phyloP scores from a whole-genome alignment of 768 basidiomycete species.

The Leccinum disarticulatum region DNA sequence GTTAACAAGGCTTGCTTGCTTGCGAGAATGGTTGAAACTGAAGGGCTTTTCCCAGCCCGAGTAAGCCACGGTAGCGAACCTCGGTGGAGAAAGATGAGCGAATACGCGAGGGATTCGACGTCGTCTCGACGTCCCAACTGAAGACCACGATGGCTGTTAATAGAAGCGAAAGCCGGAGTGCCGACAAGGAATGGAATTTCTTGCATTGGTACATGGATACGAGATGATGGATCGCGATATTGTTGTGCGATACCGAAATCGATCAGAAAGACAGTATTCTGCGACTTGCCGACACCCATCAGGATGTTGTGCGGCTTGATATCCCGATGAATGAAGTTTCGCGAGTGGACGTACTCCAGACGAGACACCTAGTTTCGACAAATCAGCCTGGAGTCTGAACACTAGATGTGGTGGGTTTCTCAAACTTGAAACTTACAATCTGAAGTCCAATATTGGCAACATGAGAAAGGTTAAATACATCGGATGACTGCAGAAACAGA shows the following conservation, averaged over 20 bases:
- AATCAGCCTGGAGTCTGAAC: not conserved
- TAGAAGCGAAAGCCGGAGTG: not conserved
- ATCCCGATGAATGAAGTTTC: constrained; percentile 2
- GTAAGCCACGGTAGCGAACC: constrained; percentile 4
- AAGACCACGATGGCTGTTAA: constrained; percentile 1
- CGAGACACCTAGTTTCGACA: not conserved
- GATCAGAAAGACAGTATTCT: not conserved
- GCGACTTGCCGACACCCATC: not conserved
- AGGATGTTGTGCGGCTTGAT: constrained; percentile 10
- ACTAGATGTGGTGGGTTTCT: no score
- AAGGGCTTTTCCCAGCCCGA: not conserved
- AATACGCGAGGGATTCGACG: not conserved
- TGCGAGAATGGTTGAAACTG: not conserved
- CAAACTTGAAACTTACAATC: not conserved
- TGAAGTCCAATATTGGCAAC: constrained; percentile 1
- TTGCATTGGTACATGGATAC: not conserved
- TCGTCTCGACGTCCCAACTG: not conserved
- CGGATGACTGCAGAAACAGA: not conserved
- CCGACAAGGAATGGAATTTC: not conserved
- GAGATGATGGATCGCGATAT: not conserved
- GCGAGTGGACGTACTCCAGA: constrained; percentile 6
- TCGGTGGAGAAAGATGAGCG: not conserved
- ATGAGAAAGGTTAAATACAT: not conserved
- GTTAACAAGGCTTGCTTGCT: not conserved
- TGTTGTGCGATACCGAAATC: constrained; percentile 2